phyloP scores from a whole-genome alignment of 176 grass and related monocot genomes.

The Dendrocalamus sinicus region DNA sequence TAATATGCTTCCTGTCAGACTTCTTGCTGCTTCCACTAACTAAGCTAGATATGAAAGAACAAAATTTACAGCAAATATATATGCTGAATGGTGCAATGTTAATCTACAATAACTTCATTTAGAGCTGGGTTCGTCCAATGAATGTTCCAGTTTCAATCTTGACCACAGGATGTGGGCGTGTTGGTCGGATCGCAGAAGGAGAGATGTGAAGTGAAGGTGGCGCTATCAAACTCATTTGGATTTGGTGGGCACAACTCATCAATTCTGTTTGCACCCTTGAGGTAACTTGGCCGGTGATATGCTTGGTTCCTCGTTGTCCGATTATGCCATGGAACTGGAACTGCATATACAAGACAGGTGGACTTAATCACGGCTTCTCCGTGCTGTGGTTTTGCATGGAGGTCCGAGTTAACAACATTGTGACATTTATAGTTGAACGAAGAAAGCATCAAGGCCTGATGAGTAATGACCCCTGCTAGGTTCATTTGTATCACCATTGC shows the following conservation, averaged over 20 bases:
- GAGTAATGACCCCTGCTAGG: neutral
- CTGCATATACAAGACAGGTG: conserved; percentile 43
- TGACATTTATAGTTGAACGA: conserved; percentile 35
- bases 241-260: conserved; percentile 99
- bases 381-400: conserved; percentile 26
- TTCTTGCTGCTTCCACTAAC: conserved; percentile 8
- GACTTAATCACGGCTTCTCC: conserved; percentile 13
- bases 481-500: conserved; percentile 34
- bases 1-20: neutral
- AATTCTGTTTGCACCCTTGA: conserved; percentile 82
- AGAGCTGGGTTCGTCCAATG: neutral
- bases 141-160: conserved; percentile 33
- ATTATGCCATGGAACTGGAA: conserved; percentile 34
- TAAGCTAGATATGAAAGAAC: conserved; percentile 11
- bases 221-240: conserved; percentile 94
- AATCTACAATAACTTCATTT: neutral
- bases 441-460: conserved; percentile 33
- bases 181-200: conserved; percentile 86
- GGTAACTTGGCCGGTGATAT: conserved; percentile 35
- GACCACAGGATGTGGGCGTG: conserved; percentile 63
- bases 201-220: conserved; percentile 86
- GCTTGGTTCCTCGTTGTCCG: conserved; percentile 29
- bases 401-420: conserved; percentile 38
- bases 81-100: neutral
- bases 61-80: neutral